Conservation (phyloP, 179 eudicot genomes). For the Patellifolia procumbens region DNA sequence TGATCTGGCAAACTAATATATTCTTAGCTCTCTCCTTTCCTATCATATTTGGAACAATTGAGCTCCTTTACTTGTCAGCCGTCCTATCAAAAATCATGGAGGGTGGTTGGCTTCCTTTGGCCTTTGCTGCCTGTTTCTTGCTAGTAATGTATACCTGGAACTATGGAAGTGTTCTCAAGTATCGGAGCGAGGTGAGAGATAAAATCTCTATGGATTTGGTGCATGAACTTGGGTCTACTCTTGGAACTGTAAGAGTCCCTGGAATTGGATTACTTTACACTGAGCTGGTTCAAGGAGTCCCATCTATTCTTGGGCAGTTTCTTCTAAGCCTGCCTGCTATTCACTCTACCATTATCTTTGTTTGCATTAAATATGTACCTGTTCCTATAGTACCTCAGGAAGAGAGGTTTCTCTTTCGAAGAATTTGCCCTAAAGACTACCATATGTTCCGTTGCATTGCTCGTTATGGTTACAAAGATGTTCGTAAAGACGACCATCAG, state of each 20-base stretch:
- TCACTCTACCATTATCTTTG: constrained; percentile 81
- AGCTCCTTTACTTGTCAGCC: constrained; percentile 76
- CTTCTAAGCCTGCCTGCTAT: constrained; percentile 78
- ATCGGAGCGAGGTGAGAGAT: constrained; percentile 70
- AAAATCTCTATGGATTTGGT: constrained; percentile 78
- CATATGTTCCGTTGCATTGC: constrained; percentile 86
- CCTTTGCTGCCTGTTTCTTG: constrained; percentile 67
- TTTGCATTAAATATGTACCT: constrained; percentile 84
- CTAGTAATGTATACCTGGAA: constrained; percentile 86
- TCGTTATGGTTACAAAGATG: constrained; percentile 85
- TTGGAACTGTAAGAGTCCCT: constrained; percentile 75
- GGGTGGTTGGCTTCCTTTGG: constrained; percentile 96
- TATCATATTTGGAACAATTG: constrained; percentile 65
- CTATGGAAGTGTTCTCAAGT: constrained; percentile 85
- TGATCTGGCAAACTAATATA: constrained; percentile 86
- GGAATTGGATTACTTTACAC: constrained; percentile 81
- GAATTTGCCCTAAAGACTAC: constrained; percentile 79
- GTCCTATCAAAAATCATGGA: constrained; percentile 71
- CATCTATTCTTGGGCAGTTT: constrained; percentile 80
- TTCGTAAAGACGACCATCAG: constrained; percentile 79
- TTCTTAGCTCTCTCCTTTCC: constrained; percentile 67
- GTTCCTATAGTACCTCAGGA: constrained; percentile 84
- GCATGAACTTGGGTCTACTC: constrained; percentile 68
- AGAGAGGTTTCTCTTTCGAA: constrained; percentile 78
- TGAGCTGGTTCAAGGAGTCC: constrained; percentile 87